A percentile compares a stretch with the other conserved stretches of the same genome.
Evolutionary conservation across 2,329 filamentous ascomycete genomes (phyloP).

Genomic region (Phaeosphaeriaceae sp.): DNA sequence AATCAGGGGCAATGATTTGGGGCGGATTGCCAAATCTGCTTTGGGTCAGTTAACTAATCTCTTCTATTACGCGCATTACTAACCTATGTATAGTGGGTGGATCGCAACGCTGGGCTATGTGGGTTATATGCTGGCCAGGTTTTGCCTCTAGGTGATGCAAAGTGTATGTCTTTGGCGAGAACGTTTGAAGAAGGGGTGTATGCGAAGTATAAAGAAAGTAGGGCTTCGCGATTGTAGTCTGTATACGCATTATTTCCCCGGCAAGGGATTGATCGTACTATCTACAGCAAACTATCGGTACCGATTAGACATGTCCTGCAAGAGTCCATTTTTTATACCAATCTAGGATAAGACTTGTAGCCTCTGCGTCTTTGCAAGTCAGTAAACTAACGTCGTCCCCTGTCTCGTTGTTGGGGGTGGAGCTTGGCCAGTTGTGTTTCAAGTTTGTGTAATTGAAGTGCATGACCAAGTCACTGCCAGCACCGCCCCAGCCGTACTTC

Average conservation of each 20-base stretch:
- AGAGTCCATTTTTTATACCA: conserved; percentile 41
- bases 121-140: conserved; percentile 41
- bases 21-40: conserved; percentile 41
- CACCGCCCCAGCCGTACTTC: conserved; percentile 27
- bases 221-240: not conserved
- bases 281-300: too few relatives aligned
- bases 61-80: conserved; percentile 1
- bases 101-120: conserved; percentile 38
- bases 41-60: conserved; percentile 33
- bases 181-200: conserved; percentile 26
- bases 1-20: conserved; percentile 40
- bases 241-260: not conserved
- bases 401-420: conserved; percentile 36
- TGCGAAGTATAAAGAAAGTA: not conserved
- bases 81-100: conserved; percentile 31
- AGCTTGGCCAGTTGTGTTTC: conserved; percentile 52
- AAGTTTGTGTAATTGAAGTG: conserved; percentile 50
- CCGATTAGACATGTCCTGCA: conserved; percentile 2
- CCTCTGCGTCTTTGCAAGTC: conserved; percentile 40
- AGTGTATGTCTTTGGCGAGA: conserved; percentile 14
- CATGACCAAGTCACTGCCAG: conserved; percentile 35
- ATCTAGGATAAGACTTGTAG: conserved; percentile 39
- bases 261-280: not conserved
- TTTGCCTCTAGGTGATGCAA: conserved; percentile 37
- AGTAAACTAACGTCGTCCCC: conserved; percentile 12